phyloP scores from a whole-genome alignment of 2,329 filamentous ascomycete genomes.

The Hysterium pulicare region DNA sequence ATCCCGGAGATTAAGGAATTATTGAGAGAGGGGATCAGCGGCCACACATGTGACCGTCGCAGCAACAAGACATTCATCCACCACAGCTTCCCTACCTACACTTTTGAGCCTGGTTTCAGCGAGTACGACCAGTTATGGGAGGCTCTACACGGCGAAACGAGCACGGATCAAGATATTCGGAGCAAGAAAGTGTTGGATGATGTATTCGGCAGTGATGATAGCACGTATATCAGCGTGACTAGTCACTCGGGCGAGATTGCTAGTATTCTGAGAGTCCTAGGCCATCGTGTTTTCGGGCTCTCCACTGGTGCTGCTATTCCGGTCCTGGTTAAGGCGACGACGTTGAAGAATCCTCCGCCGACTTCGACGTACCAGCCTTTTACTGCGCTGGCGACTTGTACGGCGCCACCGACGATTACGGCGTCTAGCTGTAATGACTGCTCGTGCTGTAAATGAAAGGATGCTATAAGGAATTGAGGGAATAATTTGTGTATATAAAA shows the following conservation, averaged over 20 bases:
- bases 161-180: conserved; percentile 50
- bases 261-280: conserved; percentile 54
- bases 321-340: conserved; percentile 61
- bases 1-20: conserved; percentile 61
- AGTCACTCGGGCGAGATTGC: conserved; percentile 59
- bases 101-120: conserved; percentile 59
- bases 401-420: conserved; percentile 23
- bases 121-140: conserved; percentile 58
- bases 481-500: not conserved
- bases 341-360: conserved; percentile 28
- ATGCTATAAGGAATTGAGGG: too few relatives aligned
- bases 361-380: conserved; percentile 30
- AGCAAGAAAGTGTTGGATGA: conserved; percentile 48
- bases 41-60: conserved; percentile 66
- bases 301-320: conserved; percentile 67
- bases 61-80: conserved; percentile 54
- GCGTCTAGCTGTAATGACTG: conserved; percentile 35
- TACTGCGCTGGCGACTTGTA: conserved; percentile 24
- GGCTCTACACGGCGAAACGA: conserved; percentile 47
- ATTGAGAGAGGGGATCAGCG: conserved; percentile 63
- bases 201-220: conserved; percentile 49
- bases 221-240: conserved; percentile 52
- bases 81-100: conserved; percentile 50
- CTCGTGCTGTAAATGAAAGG: conserved; percentile 26
- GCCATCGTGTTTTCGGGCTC: conserved; percentile 60